phyloP scores from a whole-genome alignment of 305 asterid genomes.

The Fraxinus sp. region DNA sequence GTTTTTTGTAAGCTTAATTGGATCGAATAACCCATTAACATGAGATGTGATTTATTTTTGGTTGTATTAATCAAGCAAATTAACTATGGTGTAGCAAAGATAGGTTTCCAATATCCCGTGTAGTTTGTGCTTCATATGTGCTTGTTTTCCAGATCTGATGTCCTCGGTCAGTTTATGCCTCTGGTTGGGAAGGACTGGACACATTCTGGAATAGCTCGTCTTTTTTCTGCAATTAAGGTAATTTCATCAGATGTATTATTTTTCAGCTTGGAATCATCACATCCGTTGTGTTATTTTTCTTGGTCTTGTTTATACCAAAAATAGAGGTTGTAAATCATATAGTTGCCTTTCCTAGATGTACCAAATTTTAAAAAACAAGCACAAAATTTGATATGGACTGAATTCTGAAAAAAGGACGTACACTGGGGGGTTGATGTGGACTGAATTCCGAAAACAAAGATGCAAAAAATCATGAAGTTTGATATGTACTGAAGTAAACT shows the following conservation, averaged over 20 bases:
- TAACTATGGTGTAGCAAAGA: background rate
- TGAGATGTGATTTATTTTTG: background rate
- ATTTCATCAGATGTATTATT: slow-evolving; percentile 15
- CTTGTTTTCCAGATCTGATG: slow-evolving; percentile 77
- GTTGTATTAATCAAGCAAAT: background rate
- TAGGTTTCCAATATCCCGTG: background rate
- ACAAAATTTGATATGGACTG: background rate
- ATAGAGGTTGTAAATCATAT: background rate
- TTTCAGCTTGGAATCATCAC: background rate
- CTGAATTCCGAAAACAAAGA: background rate
- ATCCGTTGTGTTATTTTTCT: slow-evolving; percentile 1
- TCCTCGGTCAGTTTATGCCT: slow-evolving; percentile 96
- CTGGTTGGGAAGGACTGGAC: slow-evolving; percentile 97
- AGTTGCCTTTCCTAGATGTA: background rate
- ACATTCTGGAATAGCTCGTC: slow-evolving; percentile 88
- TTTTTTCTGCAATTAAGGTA: slow-evolving; percentile 93
- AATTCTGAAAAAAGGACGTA: background rate
- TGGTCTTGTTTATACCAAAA: slow-evolving; percentile 11
- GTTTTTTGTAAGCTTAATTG: background rate
- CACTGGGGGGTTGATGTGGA: background rate
- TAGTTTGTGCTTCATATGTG: background rate
- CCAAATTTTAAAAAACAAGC: background rate
- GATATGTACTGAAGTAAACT: background rate
- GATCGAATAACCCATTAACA: background rate
- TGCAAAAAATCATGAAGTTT: background rate